Evolutionary conservation across 352 stramenopile species (phyloP).

Genomic region (Pythium grandisporangium): DNA sequence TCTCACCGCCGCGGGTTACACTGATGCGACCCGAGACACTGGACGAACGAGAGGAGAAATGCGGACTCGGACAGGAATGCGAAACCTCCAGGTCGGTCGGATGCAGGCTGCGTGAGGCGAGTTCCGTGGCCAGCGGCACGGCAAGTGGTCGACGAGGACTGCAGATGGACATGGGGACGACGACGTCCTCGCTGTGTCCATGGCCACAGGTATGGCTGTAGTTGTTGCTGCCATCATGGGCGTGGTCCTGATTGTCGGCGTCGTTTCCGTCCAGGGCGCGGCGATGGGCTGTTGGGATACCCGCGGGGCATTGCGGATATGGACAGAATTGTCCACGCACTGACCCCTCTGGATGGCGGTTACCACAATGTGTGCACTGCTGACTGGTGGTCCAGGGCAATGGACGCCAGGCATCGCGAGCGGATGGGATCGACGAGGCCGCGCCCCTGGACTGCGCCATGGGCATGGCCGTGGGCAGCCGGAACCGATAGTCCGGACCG

Average conservation of each 20-base stretch:
- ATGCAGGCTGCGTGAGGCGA: too few species aligned
- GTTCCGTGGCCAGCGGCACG: too few species aligned
- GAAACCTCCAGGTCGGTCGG: constrained; percentile 10
- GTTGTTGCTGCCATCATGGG: constrained; percentile 2
- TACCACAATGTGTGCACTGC: not conserved
- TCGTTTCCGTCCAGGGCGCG: not conserved
- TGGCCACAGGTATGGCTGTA: too few species aligned
- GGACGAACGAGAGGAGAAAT: constrained; percentile 60
- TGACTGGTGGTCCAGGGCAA: constrained; percentile 12
- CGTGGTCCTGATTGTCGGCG: not conserved
- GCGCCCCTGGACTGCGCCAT: too few species aligned
- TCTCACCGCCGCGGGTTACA: constrained; percentile 32
- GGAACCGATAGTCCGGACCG: constrained; percentile 28
- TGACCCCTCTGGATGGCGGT: not conserved
- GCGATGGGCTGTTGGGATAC: constrained; percentile 8
- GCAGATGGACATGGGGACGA: too few species aligned
- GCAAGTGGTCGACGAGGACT: not conserved
- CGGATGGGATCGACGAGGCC: not conserved
- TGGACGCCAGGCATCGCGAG: constrained; percentile 4
- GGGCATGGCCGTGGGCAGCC: constrained; percentile 7
- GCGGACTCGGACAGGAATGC: constrained; percentile 37
- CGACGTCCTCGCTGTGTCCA: too few species aligned
- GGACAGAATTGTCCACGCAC: constrained; percentile 6
- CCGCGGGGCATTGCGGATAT: constrained; percentile 11
- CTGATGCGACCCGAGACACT: constrained; percentile 45